Evolutionary conservation across 345 rosid species (phyloP).

Genomic region (Diplotaxis tenuifolia): DNA sequence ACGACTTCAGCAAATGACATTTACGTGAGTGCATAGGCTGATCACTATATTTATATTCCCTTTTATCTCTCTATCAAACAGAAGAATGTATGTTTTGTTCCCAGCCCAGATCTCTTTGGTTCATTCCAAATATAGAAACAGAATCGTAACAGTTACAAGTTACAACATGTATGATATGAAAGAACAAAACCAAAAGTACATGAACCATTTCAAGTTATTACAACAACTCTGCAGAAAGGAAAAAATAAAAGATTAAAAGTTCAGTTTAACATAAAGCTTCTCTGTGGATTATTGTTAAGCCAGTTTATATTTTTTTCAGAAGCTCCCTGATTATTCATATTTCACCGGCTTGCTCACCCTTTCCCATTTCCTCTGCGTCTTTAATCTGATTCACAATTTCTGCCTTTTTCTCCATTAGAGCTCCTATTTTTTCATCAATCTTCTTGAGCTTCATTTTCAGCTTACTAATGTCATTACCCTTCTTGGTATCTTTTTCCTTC

Average conservation of each 20-base stretch:
- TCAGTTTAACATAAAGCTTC: not conserved
- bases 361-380: slow-evolving; percentile 44
- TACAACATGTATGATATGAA: not conserved
- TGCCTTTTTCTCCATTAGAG: slow-evolving; percentile 46
- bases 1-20: too few relatives aligned
- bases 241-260: not conserved
- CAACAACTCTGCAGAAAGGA: slow-evolving; percentile 5
- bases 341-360: slow-evolving; percentile 4
- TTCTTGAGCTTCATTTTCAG: slow-evolving; percentile 57
- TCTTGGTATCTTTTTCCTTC: slow-evolving; percentile 44
- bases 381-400: slow-evolving; percentile 57
- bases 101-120: too few relatives aligned
- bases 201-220: not conserved
- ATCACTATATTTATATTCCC: too few relatives aligned
- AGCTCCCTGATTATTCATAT: slow-evolving; percentile 5
- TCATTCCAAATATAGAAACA: not conserved
- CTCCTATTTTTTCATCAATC: slow-evolving; percentile 53
- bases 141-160: not conserved
- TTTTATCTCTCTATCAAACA: too few relatives aligned
- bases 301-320: not conserved
- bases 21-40: too few relatives aligned
- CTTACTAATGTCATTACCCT: slow-evolving; percentile 46
- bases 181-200: not conserved
- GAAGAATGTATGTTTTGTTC: too few relatives aligned
- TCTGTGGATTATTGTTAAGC: not conserved